These are phyloP conservation scores for Periconia sp. DNA, from an alignment of 2,329 filamentous ascomycete genomes.

Conservation along the genomic window DNA sequence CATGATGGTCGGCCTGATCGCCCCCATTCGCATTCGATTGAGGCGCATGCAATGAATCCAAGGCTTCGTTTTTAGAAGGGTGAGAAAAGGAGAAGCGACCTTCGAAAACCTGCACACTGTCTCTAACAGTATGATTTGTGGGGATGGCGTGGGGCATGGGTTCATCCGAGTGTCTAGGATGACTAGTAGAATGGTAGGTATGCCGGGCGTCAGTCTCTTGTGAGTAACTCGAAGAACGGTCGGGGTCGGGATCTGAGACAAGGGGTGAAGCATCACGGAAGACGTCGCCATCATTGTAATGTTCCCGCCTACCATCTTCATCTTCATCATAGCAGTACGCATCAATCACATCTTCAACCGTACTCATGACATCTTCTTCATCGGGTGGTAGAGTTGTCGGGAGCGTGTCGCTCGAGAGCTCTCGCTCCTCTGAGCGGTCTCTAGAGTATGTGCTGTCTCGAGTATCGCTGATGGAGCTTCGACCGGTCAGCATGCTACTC, in stretches of 20 bases:
- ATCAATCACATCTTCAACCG: slow-evolving; percentile 64
- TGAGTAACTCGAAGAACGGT: slow-evolving; percentile 35
- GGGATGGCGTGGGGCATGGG: slow-evolving; percentile 10
- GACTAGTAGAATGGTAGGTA: slow-evolving; percentile 31
- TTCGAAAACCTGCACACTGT: slow-evolving; percentile 10
- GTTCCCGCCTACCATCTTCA: not conserved
- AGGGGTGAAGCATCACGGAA: slow-evolving; percentile 23
- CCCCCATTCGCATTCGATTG: not conserved
- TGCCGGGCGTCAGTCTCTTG: slow-evolving; percentile 16
- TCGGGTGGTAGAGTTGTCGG: slow-evolving; percentile 30
- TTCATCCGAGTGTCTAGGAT: slow-evolving; percentile 26
- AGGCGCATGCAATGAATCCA: slow-evolving; percentile 5
- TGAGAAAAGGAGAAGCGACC: slow-evolving; percentile 19
- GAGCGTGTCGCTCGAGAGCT: slow-evolving; percentile 37
- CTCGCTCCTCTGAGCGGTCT: slow-evolving; percentile 36
- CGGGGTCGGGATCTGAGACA: slow-evolving; percentile 29
- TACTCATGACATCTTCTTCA: slow-evolving; percentile 56
- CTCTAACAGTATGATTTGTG: slow-evolving; percentile 12
- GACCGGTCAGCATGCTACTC: slow-evolving; percentile 81
- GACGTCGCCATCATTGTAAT: slow-evolving; percentile 3
- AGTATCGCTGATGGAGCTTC: slow-evolving; percentile 73
- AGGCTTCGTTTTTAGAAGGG: slow-evolving; percentile 17
- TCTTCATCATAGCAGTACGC: slow-evolving; percentile 66
- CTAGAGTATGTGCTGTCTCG: slow-evolving; percentile 53
- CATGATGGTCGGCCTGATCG: slow-evolving; percentile 10